phyloP scores from a whole-genome alignment of 768 basidiomycete genomes.

The Termitomyces sp. region DNA sequence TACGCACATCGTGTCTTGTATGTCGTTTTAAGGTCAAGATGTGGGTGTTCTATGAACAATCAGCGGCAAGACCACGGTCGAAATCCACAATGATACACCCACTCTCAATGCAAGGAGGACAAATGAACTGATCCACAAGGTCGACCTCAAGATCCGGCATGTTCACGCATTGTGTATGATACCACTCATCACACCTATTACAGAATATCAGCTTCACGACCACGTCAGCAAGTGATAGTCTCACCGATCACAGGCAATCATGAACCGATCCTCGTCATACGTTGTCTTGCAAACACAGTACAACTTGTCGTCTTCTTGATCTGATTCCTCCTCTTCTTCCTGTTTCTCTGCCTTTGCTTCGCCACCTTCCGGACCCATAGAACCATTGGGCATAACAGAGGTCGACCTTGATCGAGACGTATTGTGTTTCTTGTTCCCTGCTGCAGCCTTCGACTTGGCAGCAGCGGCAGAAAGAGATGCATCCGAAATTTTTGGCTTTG shows the following conservation, averaged over 20 bases:
- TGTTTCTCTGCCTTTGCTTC: slow-evolving; percentile 33
- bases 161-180: slow-evolving; percentile 79
- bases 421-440: slow-evolving; percentile 29
- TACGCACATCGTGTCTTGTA: slow-evolving; percentile 78
- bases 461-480: slow-evolving; percentile 5
- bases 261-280: slow-evolving; percentile 83
- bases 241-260: slow-evolving; percentile 93
- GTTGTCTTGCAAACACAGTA: slow-evolving; percentile 87
- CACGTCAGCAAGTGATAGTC: slow-evolving; percentile 19
- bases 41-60: slow-evolving; percentile 44
- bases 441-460: slow-evolving; percentile 15
- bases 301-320: slow-evolving; percentile 61
- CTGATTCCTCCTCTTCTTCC: slow-evolving; percentile 43
- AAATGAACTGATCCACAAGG: slow-evolving; percentile 90
- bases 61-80: background rate
- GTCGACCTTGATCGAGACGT: slow-evolving; percentile 62
- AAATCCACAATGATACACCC: slow-evolving; percentile 21
- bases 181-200: slow-evolving; percentile 89
- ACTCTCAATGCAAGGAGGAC: slow-evolving; percentile 77
- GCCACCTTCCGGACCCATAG: slow-evolving; percentile 31
- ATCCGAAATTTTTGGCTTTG: slow-evolving; percentile 21
- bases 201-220: background rate
- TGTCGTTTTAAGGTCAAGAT: slow-evolving; percentile 61
- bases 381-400: slow-evolving; percentile 56
- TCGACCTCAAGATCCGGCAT: slow-evolving; percentile 81